These are phyloP conservation scores for Globisporangium uncinulatum DNA, from an alignment of 352 stramenopile species.

Conservation along the genomic window DNA sequence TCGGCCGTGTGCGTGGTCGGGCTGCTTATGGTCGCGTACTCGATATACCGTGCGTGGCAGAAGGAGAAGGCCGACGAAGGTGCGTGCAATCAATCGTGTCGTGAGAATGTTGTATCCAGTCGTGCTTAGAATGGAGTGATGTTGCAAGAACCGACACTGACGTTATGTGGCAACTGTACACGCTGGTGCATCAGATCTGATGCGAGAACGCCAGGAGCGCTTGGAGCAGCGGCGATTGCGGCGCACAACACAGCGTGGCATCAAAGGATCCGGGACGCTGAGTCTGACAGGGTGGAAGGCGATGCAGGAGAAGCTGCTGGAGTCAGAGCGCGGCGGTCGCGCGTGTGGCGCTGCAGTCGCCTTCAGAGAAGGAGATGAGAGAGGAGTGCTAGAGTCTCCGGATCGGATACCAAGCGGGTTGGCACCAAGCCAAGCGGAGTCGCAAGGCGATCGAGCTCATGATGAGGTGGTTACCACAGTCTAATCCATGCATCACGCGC, in stretches of 20 bases:
- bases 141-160: background rate
- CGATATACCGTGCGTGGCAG: slow-evolving; percentile 9
- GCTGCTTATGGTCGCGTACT: background rate
- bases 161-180: background rate
- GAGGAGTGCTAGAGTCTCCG: background rate
- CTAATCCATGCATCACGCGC: too few species aligned
- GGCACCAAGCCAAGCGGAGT: background rate
- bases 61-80: slow-evolving; percentile 4
- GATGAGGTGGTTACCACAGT: too few species aligned
- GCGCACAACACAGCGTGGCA: slow-evolving; percentile 7
- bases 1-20: slow-evolving; percentile 2
- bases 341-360: background rate
- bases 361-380: background rate
- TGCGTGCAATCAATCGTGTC: slow-evolving; percentile 1
- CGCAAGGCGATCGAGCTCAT: too few species aligned
- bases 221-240: slow-evolving; percentile 3
- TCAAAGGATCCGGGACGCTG: slow-evolving; percentile 20
- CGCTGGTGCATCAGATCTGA: background rate
- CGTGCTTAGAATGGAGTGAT: too few species aligned
- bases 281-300: slow-evolving; percentile 41
- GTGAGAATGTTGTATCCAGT: too few species aligned
- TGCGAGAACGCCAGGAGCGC: background rate
- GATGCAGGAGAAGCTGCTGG: slow-evolving; percentile 37
- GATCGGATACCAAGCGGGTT: background rate
- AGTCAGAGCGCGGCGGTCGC: slow-evolving; percentile 12